phyloP scores from a whole-genome alignment of 2,329 filamentous ascomycete genomes.

The Thelonectria discophora region DNA sequence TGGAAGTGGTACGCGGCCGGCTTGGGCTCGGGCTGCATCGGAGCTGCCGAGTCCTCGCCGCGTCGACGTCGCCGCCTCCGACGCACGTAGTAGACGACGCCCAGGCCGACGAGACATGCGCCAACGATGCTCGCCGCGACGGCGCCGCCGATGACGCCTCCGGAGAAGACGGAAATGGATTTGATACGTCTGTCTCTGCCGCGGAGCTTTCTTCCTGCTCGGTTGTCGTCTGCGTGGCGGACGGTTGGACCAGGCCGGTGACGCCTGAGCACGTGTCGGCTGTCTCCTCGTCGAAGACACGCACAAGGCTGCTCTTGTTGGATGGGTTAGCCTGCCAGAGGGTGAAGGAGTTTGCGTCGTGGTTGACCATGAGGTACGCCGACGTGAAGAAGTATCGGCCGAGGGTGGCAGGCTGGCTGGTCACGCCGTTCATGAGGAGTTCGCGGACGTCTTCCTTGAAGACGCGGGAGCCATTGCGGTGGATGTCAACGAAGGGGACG shows the following conservation, averaged over 20 bases:
- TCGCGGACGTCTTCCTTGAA: slow-evolving; percentile 30
- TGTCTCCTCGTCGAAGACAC: slow-evolving; percentile 24
- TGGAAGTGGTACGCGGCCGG: too few relatives aligned
- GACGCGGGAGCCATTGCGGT: slow-evolving; percentile 38
- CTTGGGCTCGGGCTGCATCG: too few relatives aligned
- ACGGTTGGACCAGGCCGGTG: slow-evolving; percentile 26
- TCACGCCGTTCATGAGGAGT: slow-evolving; percentile 39
- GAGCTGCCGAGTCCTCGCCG: neutral
- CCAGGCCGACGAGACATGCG: slow-evolving; percentile 5
- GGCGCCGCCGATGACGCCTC: slow-evolving; percentile 21
- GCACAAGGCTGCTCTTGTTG: slow-evolving; percentile 13
- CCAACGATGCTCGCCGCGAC: slow-evolving; percentile 16
- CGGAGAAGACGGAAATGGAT: slow-evolving; percentile 11
- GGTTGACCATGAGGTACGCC: slow-evolving; percentile 49
- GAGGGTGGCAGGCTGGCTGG: slow-evolving; percentile 35
- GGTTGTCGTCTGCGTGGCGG: neutral
- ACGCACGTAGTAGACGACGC: slow-evolving; percentile 9
- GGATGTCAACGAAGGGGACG: slow-evolving; percentile 41
- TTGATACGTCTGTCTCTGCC: neutral
- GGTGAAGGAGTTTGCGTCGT: slow-evolving; percentile 46
- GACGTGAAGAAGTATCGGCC: slow-evolving; percentile 48
- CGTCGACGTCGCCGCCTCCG: slow-evolving; percentile 3
- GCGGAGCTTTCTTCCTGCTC: too few relatives aligned
- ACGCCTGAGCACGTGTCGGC: slow-evolving; percentile 12
- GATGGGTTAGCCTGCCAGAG: slow-evolving; percentile 48